phyloP scores from a whole-genome alignment of 148 eudicot species.

The Salicornia ramosissima region DNA sequence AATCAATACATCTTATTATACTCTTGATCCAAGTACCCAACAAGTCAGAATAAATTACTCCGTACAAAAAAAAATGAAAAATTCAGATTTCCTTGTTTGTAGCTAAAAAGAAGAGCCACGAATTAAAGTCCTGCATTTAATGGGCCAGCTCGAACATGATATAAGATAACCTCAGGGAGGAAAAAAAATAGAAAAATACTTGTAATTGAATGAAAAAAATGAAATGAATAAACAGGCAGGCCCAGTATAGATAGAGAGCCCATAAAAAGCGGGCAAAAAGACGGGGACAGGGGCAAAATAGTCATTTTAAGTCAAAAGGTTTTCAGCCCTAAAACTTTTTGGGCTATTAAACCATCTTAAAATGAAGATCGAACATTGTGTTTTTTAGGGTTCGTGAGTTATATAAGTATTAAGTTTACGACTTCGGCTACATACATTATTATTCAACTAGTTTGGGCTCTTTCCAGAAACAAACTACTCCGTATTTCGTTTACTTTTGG shows the following conservation, averaged over 20 bases:
- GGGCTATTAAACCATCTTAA: slow-evolving; percentile 21
- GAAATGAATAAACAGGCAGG: not conserved
- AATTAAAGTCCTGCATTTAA: no score
- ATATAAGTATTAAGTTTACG: not conserved
- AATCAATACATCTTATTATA: no score
- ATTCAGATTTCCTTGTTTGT: no score
- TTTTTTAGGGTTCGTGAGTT: slow-evolving; percentile 20
- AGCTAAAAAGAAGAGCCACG: no score
- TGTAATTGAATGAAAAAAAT: no score
- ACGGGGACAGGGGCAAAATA: slow-evolving; percentile 8
- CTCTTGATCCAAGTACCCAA: no score
- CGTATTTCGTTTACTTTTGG: no score
- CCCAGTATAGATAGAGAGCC: slow-evolving; percentile 18
- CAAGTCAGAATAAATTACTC: no score
- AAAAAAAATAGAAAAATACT: no score
- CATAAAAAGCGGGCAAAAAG: not conserved
- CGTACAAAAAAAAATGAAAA: no score
- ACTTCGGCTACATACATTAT: not conserved
- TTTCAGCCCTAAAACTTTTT: slow-evolving; percentile 8
- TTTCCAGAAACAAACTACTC: not conserved
- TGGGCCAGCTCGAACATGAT: not conserved
- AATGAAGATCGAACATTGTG: slow-evolving; percentile 11
- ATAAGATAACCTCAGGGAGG: not conserved
- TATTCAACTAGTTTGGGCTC: slow-evolving; percentile 19
- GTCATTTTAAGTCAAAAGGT: not conserved